Evolutionary conservation across 768 basidiomycete genomes (phyloP).

Genomic region (Agrocybe praecox): DNA sequence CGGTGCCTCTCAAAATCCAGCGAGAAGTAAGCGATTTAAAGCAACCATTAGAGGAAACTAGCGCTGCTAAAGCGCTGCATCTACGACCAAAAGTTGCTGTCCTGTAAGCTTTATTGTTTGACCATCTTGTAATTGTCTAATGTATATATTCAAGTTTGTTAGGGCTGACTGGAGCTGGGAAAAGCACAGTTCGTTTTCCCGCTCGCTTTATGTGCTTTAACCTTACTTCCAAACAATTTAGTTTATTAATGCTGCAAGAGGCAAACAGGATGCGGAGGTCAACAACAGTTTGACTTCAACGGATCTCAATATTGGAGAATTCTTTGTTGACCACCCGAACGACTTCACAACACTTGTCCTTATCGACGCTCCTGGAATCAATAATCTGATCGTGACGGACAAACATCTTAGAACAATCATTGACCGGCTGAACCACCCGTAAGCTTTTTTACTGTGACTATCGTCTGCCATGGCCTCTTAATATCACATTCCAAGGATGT

Average conservation of each 20-base stretch:
- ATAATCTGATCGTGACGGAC: no score
- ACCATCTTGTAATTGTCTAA: no score
- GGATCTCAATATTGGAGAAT: no score
- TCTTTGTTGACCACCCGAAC: neutral
- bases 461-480: neutral
- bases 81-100: no score
- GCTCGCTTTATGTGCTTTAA: neutral
- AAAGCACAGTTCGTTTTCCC: neutral
- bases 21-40: no score
- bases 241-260: neutral
- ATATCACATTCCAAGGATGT: neutral
- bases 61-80: neutral
- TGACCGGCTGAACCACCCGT: no score
- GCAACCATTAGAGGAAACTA: neutral
- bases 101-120: no score
- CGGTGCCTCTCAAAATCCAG: no score
- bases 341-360: neutral
- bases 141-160: neutral
- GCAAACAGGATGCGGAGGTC: neutral
- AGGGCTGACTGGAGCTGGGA: neutral
- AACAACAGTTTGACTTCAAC: neutral
- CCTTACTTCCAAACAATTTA: neutral
- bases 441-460: no score
- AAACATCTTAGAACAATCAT: no score
- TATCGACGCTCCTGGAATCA: constrained; percentile 3